Evolutionary conservation across 345 rosid species (phyloP), one percentile per base, ranked within the genome.

Genomic region (Clarkia xantiana): DNA sequence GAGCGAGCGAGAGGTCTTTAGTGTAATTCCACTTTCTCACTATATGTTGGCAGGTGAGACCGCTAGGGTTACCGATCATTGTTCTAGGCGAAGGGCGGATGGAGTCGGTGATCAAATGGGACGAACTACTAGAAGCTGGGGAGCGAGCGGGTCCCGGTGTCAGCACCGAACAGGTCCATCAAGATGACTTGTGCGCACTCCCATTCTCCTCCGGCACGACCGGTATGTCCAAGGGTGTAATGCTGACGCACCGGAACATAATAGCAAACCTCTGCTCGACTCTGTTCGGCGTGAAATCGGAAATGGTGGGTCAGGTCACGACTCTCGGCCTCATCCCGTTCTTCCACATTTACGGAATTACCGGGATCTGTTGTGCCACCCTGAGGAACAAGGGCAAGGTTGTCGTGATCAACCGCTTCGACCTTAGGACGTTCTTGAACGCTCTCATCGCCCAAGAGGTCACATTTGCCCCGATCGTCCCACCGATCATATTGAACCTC

Each of bases 141-240:
- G 94, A 81, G 44, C 61, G 61, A 10, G 73, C 80, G 0, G 64
- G 78, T 52, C 57, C 65, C 14, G 56, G 36, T 13, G n/a, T 38
- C 9, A 12, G 51, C 2, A 34, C 42, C 18, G 75, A 71, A 42
- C 63, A 70, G 34, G 62, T 83, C 44, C 61, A 68, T 50, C 94
- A 76, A 53, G 60, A 65, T 13, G 95, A 86, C 52, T 72, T 86
- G 1, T 91, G 96, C 47, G 96, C 98, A 19, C 96, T 91, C 40
- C 96, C 98, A 23, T 86, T 91, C 74, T 91, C 98, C 8, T 91
- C 96, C 40, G 98, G 98, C 57, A 86, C 98, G 23, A 91, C 98
- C 8, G 96, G 98, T 12, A 40, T 75, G 50, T 89, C 94, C 38
- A 91, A 91, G 56, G 95, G 98, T 19, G 96, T 84, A 2, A 91